These are phyloP conservation scores for Boletus rubroflammeus DNA, from an alignment of 768 basidiomycete genomes.

Conservation along the genomic window DNA sequence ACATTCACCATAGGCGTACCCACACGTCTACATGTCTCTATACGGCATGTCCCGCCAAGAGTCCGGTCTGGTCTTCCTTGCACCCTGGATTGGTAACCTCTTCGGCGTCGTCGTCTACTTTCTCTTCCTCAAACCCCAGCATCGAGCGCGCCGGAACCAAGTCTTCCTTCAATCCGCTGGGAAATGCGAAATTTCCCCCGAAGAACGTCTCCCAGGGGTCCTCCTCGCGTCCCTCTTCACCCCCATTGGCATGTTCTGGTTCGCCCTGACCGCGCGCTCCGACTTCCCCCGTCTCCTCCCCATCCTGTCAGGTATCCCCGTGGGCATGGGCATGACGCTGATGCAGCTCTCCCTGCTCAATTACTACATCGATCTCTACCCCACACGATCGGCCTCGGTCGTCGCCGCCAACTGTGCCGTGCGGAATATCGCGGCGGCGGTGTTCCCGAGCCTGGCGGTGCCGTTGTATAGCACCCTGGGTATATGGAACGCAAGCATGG, in stretches of 20 bases:
- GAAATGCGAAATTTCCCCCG: constrained; percentile 22
- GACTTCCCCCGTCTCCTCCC: constrained; percentile 9
- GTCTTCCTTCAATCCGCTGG: constrained; percentile 19
- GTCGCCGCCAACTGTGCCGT: constrained; percentile 27
- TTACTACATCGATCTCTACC: constrained; percentile 31
- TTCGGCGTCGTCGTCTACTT: constrained; percentile 28
- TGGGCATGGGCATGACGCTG: constrained; percentile 30
- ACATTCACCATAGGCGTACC: constrained; percentile 18
- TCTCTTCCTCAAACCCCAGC: constrained; percentile 20
- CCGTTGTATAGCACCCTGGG: constrained; percentile 23
- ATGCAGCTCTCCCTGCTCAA: constrained; percentile 27
- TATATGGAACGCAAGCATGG: constrained; percentile 14
- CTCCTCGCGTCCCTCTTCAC: constrained; percentile 25
- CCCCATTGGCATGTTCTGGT: constrained; percentile 29
- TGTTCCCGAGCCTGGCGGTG: constrained; percentile 25
- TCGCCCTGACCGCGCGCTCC: constrained; percentile 19
- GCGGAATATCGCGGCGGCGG: constrained; percentile 18
- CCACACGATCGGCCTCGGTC: constrained; percentile 28
- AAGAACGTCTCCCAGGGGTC: constrained; percentile 28
- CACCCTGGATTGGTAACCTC: constrained; percentile 26
- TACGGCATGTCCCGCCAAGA: constrained; percentile 27
- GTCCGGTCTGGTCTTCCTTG: constrained; percentile 22
- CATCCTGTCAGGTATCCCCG: constrained; percentile 23
- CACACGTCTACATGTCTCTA: constrained; percentile 16
- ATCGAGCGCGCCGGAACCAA: constrained; percentile 14